phyloP scores from a whole-genome alignment of 495 filamentous ascomycete species.

The Neurospora tetraspora region DNA sequence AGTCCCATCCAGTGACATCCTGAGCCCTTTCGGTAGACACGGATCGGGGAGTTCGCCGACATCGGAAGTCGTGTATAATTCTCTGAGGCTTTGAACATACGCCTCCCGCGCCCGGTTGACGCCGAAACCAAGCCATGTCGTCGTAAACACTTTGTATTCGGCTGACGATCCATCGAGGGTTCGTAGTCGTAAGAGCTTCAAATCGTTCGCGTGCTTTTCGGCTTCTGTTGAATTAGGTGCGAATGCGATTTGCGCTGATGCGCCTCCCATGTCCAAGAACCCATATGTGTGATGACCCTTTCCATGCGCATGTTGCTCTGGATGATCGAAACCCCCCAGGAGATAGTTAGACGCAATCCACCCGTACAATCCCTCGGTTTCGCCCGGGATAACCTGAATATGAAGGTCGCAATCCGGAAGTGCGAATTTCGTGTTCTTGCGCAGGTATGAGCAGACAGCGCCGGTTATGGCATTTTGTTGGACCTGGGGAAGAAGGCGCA shows the following conservation, averaged over 20 bases:
- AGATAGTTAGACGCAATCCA: conserved; percentile 99
- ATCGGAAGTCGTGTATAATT: conserved; percentile 42
- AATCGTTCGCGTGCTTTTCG: conserved; percentile 78
- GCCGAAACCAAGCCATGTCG: conserved; percentile 94
- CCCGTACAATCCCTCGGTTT: conserved; percentile 95
- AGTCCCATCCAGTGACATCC: conserved; percentile 54
- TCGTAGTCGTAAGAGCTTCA: conserved; percentile 76
- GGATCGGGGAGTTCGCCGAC: conserved; percentile 74
- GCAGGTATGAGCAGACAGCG: conserved; percentile 77
- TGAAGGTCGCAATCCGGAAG: conserved; percentile 85
- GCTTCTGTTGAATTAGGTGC: conserved; percentile 89
- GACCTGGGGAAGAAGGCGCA: conserved; percentile 72
- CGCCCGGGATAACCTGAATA: conserved; percentile 92
- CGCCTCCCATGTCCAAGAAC: conserved; percentile 97
- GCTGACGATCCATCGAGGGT: conserved; percentile 63
- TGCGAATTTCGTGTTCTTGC: conserved; percentile 66
- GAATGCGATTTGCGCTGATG: conserved; percentile 95
- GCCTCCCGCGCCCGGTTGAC: conserved; percentile 80
- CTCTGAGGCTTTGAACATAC: conserved; percentile 63
- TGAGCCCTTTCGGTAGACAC: conserved; percentile 72
- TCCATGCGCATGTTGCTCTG: conserved; percentile 58
- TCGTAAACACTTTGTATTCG: conserved; percentile 86
- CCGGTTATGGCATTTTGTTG: conserved; percentile 62
- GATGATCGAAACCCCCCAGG: conserved; percentile 83
- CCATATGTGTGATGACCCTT: conserved; percentile 94